A percentile compares a stretch with the other conserved stretches of the same genome.
These are phyloP conservation scores for Ogataea nakhonphanomensis DNA, from an alignment of 805 yeast genomes.

Conservation along the genomic window DNA sequence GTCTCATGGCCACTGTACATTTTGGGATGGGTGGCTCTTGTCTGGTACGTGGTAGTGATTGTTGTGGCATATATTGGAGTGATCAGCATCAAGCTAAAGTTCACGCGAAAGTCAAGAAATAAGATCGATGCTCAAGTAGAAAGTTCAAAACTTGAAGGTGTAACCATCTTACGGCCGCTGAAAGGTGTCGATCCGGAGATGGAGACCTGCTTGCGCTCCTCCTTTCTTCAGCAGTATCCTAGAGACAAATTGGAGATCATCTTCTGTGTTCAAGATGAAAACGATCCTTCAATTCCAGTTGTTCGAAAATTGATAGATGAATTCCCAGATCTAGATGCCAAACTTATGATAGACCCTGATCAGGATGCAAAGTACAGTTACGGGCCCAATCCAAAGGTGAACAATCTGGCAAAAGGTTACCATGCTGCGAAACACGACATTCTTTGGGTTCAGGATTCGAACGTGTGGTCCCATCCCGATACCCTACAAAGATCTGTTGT, in stretches of 20 bases:
- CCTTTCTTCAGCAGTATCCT: constrained; percentile 70
- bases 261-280: constrained; percentile 65
- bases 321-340: constrained; percentile 57
- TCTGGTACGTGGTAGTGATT: constrained; percentile 31
- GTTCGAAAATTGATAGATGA: constrained; percentile 46
- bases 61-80: constrained; percentile 29
- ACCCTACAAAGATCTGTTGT: constrained; percentile 62
- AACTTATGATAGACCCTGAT: constrained; percentile 48
- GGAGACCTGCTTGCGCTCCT: constrained; percentile 60
- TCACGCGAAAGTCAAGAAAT: constrained; percentile 19
- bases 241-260: constrained; percentile 56
- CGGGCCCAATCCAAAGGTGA: constrained; percentile 89
- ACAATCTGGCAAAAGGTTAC: constrained; percentile 82
- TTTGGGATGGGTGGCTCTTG: constrained; percentile 18
- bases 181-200: constrained; percentile 82
- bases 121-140: constrained; percentile 18
- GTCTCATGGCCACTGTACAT: not conserved
- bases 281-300: constrained; percentile 64
- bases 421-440: constrained; percentile 63
- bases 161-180: constrained; percentile 75
- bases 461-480: constrained; percentile 72
- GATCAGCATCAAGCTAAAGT: constrained; percentile 23
- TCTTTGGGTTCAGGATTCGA: constrained; percentile 83
- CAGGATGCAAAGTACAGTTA: constrained; percentile 39
- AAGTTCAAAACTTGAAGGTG: constrained; percentile 52